phyloP scores from a whole-genome alignment of 495 filamentous ascomycete species.

The Penicillium ucsense region DNA sequence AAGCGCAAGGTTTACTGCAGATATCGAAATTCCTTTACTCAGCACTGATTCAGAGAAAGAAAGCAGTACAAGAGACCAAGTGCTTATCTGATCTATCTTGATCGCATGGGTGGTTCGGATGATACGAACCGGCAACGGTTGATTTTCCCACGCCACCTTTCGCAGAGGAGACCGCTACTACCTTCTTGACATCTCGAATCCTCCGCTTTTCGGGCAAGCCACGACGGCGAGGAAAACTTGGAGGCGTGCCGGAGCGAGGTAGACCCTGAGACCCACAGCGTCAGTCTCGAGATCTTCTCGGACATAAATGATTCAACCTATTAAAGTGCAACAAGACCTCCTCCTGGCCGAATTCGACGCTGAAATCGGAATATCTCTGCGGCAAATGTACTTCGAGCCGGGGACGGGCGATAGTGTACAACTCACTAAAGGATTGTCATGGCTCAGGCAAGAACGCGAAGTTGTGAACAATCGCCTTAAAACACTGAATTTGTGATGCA shows the following conservation, averaged over 20 bases:
- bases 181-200: conserved; percentile 74
- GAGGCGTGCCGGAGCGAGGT: conserved; percentile 63
- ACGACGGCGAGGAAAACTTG: conserved; percentile 66
- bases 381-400: background rate
- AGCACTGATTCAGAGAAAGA: background rate
- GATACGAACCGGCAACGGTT: conserved; percentile 64
- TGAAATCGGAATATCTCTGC: no score
- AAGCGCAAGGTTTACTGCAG: conserved; percentile 72
- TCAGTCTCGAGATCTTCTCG: background rate
- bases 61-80: background rate
- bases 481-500: background rate
- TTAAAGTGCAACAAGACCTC: no score
- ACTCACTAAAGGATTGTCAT: conserved; percentile 85
- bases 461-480: conserved; percentile 51
- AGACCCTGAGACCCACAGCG: conserved; percentile 49
- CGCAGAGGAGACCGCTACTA: conserved; percentile 87
- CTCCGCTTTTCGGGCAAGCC: conserved; percentile 71
- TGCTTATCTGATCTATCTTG: background rate
- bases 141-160: conserved; percentile 97
- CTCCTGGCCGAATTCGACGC: no score
- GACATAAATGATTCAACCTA: no score
- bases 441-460: conserved; percentile 44
- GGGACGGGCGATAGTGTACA: background rate
- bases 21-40: background rate
- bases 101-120: background rate